These are phyloP conservation scores for Sistotremastrum suecicum DNA, from an alignment of 768 basidiomycete genomes.

Conservation along the genomic window DNA sequence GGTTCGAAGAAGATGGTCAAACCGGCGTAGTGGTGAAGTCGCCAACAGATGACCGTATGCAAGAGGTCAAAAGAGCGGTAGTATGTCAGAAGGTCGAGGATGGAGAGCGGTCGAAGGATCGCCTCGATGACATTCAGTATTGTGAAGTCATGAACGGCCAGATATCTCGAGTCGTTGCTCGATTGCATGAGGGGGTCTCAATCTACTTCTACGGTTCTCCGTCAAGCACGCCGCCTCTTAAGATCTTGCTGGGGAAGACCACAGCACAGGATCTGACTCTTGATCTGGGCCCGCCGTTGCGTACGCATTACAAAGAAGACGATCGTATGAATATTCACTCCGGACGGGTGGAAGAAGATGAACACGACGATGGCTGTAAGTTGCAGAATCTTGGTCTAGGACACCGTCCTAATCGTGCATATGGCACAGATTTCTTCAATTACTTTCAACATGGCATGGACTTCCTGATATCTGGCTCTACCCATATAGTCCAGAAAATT, in stretches of 20 bases:
- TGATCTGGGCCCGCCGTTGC: constrained; percentile 66
- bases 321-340: constrained; percentile 78
- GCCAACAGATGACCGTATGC: constrained; percentile 42
- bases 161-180: constrained; percentile 42
- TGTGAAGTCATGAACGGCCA: constrained; percentile 62
- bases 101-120: constrained; percentile 39
- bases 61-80: constrained; percentile 65
- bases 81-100: constrained; percentile 54
- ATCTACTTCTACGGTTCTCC: constrained; percentile 44
- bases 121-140: constrained; percentile 57
- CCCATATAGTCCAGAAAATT: constrained; percentile 71
- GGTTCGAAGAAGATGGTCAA: constrained; percentile 58
- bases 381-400: neutral
- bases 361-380: constrained; percentile 31
- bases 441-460: constrained; percentile 89
- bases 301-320: constrained; percentile 79
- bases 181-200: constrained; percentile 65
- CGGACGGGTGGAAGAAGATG: constrained; percentile 23
- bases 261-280: constrained; percentile 70
- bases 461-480: constrained; percentile 60
- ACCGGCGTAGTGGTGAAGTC: constrained; percentile 39
- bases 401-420: constrained; percentile 15
- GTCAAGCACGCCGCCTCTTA: constrained; percentile 32
- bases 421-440: constrained; percentile 72
- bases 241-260: constrained; percentile 56